phyloP scores from a whole-genome alignment of 164 flowering plant species.

The Stephania yunnanensis region DNA sequence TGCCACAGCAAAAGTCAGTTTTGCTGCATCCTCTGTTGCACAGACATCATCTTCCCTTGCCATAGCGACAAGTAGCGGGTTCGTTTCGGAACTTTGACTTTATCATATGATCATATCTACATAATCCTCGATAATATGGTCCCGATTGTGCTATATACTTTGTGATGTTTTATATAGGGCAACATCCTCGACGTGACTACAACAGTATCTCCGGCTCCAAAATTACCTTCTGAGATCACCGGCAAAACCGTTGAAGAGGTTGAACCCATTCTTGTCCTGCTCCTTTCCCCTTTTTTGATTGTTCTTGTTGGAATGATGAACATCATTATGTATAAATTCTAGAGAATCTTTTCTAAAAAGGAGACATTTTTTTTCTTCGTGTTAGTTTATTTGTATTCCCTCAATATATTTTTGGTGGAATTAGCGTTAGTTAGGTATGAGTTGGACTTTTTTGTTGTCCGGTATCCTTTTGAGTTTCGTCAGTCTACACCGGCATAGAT shows the following conservation, averaged over 20 bases:
- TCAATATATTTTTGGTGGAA: not conserved
- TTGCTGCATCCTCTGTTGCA: slow-evolving; percentile 37
- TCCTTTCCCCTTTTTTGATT: not conserved
- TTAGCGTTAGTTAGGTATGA: not conserved
- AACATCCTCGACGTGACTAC: slow-evolving; percentile 38
- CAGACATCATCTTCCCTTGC: slow-evolving; percentile 53
- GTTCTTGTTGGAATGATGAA: not conserved
- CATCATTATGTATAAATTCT: no score
- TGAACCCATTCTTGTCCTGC: slow-evolving; percentile 4
- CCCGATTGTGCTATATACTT: not conserved
- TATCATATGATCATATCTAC: not conserved
- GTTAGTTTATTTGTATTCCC: no score
- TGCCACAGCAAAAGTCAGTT: slow-evolving; percentile 18
- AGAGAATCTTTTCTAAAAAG: no score
- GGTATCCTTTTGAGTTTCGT: no score
- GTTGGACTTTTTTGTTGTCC: no score
- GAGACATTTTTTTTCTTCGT: no score
- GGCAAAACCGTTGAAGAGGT: slow-evolving; percentile 99
- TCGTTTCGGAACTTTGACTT: slow-evolving; percentile 17
- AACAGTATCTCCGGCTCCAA: slow-evolving; percentile 50
- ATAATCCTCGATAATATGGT: not conserved
- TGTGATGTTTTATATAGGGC: slow-evolving; percentile 32
- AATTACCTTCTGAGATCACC: slow-evolving; percentile 90
- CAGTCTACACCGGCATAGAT: not conserved
- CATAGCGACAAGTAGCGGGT: slow-evolving; percentile 74